Evolutionary conservation across 2,329 filamentous ascomycete genomes (phyloP).

Genomic region (Cordyceps fumosorosea): DNA sequence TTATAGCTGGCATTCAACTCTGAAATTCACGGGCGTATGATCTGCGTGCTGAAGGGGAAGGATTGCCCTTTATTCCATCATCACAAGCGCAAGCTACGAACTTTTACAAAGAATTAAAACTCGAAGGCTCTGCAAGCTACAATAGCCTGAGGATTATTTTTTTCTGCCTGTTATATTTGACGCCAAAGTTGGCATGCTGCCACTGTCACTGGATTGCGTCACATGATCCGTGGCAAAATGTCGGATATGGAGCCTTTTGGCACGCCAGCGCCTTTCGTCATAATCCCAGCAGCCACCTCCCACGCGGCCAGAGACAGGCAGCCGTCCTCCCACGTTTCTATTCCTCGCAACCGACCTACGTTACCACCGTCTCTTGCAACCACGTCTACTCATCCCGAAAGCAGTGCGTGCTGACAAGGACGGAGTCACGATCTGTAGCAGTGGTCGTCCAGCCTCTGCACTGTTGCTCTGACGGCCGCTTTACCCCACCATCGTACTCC

Average conservation of each 20-base stretch:
- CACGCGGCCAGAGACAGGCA: slow-evolving; percentile 4
- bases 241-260: slow-evolving; percentile 18
- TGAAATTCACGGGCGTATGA: background rate
- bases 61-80: background rate
- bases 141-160: background rate
- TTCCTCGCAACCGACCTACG: background rate
- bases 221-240: slow-evolving; percentile 26
- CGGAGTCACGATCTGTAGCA: background rate
- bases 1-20: slow-evolving; percentile 1
- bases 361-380: background rate
- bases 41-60: background rate
- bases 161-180: background rate
- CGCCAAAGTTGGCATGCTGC: background rate
- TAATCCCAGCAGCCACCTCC: slow-evolving; percentile 14
- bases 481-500: slow-evolving; percentile 1
- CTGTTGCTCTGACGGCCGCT: slow-evolving; percentile 4
- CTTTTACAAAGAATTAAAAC: background rate
- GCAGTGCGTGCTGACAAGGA: background rate
- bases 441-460: background rate
- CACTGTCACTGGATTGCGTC: slow-evolving; percentile 22
- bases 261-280: slow-evolving; percentile 21
- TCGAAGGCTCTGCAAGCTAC: background rate
- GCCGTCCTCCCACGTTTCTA: background rate
- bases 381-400: background rate
- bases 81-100: background rate